A percentile compares a stretch with the other conserved stretches of the same genome.
Conservation (phyloP, 805 yeast species). For the Pichia deserticola region DNA sequence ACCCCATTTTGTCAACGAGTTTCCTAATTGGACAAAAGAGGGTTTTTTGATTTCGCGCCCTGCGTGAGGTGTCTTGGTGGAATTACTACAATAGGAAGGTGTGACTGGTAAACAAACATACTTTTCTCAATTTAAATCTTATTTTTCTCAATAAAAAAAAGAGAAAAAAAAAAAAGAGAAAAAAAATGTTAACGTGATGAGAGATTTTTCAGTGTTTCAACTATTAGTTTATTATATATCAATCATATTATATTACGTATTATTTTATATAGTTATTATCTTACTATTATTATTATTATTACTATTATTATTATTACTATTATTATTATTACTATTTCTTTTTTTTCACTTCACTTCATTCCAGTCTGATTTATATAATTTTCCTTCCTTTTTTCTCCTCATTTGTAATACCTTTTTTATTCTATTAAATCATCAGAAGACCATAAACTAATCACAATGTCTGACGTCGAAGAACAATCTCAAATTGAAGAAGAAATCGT, state of each 20-base stretch:
- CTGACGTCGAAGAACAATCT: slow-evolving; percentile 61
- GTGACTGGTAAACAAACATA: background rate
- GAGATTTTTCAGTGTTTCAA: too few species aligned
- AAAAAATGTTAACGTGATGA: background rate
- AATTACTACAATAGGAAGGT: background rate
- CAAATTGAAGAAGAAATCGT: slow-evolving; percentile 53
- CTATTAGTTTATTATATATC: too few species aligned
- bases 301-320: too few species aligned
- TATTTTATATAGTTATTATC: too few species aligned
- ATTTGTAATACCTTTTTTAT: background rate
- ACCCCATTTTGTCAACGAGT: background rate
- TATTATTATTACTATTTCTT: too few species aligned
- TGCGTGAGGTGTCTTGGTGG: slow-evolving; percentile 1
- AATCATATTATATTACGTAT: too few species aligned
- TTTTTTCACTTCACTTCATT: too few species aligned
- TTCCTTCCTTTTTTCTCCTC: background rate
- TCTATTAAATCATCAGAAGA: background rate
- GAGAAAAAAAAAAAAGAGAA: background rate
- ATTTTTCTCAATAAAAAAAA: too few species aligned
- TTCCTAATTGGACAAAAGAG: slow-evolving; percentile 7
- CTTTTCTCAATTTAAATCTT: background rate
- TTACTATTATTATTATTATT: too few species aligned
- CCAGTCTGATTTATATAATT: background rate
- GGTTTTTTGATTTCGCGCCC: background rate
- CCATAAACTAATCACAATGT: slow-evolving; percentile 43